Percentiles rank a stretch among this genome's conserved stretches.
Conservation (phyloP, 192 early-diverging fungal species). For the Backusella luteola region DNA sequence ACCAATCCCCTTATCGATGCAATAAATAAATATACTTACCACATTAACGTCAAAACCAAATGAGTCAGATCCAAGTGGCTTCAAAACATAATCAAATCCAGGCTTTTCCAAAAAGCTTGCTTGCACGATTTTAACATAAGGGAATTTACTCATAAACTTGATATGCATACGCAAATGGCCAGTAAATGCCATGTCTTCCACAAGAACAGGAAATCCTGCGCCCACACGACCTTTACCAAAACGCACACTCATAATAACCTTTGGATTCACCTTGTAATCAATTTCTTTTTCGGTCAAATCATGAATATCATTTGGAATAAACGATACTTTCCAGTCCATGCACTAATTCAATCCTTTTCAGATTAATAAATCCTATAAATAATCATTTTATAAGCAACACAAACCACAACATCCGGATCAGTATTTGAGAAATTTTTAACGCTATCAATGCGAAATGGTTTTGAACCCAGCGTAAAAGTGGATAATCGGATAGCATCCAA, state of each 20-base stretch:
- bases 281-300: slow-evolving; percentile 51
- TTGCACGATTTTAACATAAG: slow-evolving; percentile 68
- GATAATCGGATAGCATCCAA: slow-evolving; percentile 61
- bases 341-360: background rate
- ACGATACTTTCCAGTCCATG: slow-evolving; percentile 81
- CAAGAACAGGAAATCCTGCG: slow-evolving; percentile 71
- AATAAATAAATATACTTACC: slow-evolving; percentile 16
- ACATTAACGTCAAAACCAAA: slow-evolving; percentile 75
- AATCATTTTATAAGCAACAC: background rate
- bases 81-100: slow-evolving; percentile 74
- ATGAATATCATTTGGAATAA: slow-evolving; percentile 66
- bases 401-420: slow-evolving; percentile 53
- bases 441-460: slow-evolving; percentile 57
- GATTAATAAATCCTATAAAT: background rate
- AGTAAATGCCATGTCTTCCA: slow-evolving; percentile 71
- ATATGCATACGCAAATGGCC: slow-evolving; percentile 66
- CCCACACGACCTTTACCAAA: slow-evolving; percentile 73
- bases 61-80: slow-evolving; percentile 68
- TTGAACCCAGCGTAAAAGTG: slow-evolving; percentile 64
- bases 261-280: slow-evolving; percentile 62
- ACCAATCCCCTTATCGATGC: background rate
- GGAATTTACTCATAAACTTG: slow-evolving; percentile 72
- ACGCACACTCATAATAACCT: slow-evolving; percentile 72
- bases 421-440: slow-evolving; percentile 59
- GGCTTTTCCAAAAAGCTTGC: slow-evolving; percentile 74